A percentile compares a stretch with the other conserved stretches of the same genome.
These are phyloP conservation scores for Wickerhamiella domercqiae DNA, from an alignment of 805 yeast genomes.

Conservation along the genomic window DNA sequence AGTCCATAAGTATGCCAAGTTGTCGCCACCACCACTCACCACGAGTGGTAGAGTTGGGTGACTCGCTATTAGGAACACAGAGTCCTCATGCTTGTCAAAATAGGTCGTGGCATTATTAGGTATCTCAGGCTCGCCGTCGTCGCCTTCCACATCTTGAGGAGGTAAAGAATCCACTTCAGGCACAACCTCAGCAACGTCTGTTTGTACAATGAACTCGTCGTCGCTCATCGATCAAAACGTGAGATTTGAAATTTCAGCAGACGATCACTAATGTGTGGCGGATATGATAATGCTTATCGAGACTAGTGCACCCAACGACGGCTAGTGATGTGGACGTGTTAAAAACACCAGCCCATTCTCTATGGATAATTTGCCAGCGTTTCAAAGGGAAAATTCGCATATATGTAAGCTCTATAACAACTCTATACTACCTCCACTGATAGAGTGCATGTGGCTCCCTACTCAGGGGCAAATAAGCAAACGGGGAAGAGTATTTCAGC, in stretches of 20 bases:
- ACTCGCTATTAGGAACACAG: conserved; percentile 62
- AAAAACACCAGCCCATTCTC: too few species aligned
- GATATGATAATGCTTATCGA: too few species aligned
- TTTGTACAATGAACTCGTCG: conserved; percentile 17
- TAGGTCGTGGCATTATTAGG: conserved; percentile 78
- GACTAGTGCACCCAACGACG: too few species aligned
- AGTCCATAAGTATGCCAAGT: conserved; percentile 81
- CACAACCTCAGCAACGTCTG: conserved; percentile 22
- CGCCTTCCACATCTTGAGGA: conserved; percentile 22
- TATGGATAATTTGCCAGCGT: too few species aligned
- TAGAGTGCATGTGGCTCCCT: too few species aligned
- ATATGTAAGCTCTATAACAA: too few species aligned
- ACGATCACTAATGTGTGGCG: too few species aligned
- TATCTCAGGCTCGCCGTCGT: conserved; percentile 64
- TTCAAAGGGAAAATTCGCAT: too few species aligned
- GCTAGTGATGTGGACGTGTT: too few species aligned
- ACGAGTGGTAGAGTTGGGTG: conserved; percentile 77
- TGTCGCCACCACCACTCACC: conserved; percentile 92
- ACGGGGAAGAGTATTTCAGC: too few species aligned
- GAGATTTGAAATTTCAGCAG: not conserved
- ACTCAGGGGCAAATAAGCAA: too few species aligned
- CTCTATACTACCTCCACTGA: too few species aligned
- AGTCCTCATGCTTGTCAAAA: conserved; percentile 81
- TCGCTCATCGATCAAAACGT: not conserved
- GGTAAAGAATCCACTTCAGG: conserved; percentile 26